Percentiles rank a stretch among this genome's conserved stretches.
Conservation (phyloP, 169 alveolate species). For the Cryptosporidium baileyi region DNA sequence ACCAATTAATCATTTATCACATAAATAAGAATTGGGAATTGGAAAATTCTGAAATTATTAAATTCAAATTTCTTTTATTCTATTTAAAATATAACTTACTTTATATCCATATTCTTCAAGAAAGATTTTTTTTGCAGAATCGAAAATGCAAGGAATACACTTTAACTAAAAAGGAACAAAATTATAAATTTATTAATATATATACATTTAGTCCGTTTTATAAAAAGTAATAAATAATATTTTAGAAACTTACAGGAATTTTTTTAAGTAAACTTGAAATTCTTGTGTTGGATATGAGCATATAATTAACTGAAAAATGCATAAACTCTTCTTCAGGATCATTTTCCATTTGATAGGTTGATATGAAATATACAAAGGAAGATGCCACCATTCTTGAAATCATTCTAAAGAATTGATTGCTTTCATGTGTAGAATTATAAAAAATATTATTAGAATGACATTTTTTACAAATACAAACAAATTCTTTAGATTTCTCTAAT, state of each 20-base stretch:
- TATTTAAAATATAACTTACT: neutral
- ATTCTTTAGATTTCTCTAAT: neutral
- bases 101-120: slow-evolving; percentile 20
- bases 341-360: neutral
- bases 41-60: neutral
- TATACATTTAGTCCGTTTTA: neutral
- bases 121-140: neutral
- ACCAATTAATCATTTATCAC: neutral
- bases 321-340: neutral
- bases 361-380: neutral
- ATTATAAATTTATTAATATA: neutral
- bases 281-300: neutral
- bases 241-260: slow-evolving; percentile 27
- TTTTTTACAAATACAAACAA: slow-evolving; percentile 8
- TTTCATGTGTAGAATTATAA: neutral
- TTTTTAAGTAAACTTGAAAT: neutral
- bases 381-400: slow-evolving; percentile 19
- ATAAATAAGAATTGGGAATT: slow-evolving; percentile 31
- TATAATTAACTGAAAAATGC: slow-evolving; percentile 2
- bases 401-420: neutral
- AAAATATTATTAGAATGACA: neutral
- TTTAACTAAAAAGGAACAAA: neutral
- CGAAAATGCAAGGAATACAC: slow-evolving; percentile 23
- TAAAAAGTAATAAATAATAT: neutral
- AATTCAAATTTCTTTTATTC: neutral